phyloP scores from a whole-genome alignment of 1,284 basidiomycete genomes.

The Kwoniella shivajii region DNA sequence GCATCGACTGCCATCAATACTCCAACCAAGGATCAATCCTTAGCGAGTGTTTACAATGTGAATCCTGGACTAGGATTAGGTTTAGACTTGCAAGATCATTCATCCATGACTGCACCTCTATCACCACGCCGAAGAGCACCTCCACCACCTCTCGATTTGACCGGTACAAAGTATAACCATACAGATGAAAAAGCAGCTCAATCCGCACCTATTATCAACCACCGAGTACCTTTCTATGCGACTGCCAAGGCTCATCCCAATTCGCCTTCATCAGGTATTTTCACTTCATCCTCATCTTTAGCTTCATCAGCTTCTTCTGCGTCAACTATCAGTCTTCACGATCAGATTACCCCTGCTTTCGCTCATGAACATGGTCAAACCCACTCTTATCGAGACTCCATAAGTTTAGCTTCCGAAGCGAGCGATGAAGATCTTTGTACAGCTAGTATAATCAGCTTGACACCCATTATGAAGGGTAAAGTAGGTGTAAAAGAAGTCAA shows the following conservation, averaged over 20 bases:
- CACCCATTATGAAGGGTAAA: constrained; percentile 25
- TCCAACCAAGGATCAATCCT: constrained; percentile 8
- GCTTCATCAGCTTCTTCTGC: constrained; percentile 10
- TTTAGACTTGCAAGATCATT: constrained; percentile 18
- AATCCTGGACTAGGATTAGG: constrained; percentile 40
- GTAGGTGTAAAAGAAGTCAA: constrained; percentile 11
- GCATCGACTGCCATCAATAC: constrained; percentile 12
- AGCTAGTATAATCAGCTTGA: constrained; percentile 44
- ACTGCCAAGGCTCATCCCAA: constrained; percentile 34
- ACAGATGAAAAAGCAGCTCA: constrained; percentile 2
- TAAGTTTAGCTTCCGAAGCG: constrained; percentile 32
- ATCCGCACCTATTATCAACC: constrained; percentile 39
- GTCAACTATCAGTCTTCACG: constrained; percentile 5
- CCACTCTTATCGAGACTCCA: constrained; percentile 23
- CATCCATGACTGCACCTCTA: constrained; percentile 35
- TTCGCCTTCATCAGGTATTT: constrained; percentile 32
- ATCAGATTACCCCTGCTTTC: constrained; percentile 1
- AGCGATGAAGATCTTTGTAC: constrained; percentile 47
- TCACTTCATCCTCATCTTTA: constrained; percentile 17
- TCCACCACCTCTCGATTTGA: constrained; percentile 28
- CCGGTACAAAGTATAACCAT: constrained; percentile 2
- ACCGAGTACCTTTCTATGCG: constrained; percentile 45
- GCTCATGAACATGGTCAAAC: background rate
- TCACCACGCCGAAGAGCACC: constrained; percentile 23
- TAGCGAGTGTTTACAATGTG: constrained; percentile 12